These are phyloP conservation scores for Colletotrichum liriopes DNA, from an alignment of 2,329 filamentous ascomycete species.

Conservation along the genomic window DNA sequence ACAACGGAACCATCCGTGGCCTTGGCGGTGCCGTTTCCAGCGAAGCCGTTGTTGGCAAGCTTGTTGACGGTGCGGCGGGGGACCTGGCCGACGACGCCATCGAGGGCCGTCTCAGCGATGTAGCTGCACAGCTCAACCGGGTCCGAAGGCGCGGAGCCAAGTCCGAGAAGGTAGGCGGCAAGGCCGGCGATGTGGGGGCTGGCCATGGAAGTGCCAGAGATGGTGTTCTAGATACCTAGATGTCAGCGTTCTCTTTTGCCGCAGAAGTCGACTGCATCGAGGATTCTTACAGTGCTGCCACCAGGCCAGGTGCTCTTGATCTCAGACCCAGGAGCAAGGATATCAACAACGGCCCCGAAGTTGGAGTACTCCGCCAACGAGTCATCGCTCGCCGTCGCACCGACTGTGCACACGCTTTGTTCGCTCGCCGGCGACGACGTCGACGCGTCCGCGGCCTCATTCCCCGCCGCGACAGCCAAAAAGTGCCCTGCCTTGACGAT, in stretches of 20 bases:
- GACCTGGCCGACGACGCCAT: conserved; percentile 54
- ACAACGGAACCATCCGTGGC: conserved; percentile 8
- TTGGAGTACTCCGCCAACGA: conserved; percentile 66
- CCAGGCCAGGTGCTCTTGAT: conserved; percentile 66
- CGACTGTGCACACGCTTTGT: conserved; percentile 67
- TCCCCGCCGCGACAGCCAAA: conserved; percentile 71
- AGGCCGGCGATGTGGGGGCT: conserved; percentile 45
- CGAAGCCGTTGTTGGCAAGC: conserved; percentile 53
- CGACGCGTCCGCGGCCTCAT: conserved; percentile 61
- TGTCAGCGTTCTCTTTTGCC: not conserved
- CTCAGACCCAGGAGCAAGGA: conserved; percentile 65
- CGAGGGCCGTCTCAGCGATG: conserved; percentile 59
- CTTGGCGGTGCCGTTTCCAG: conserved; percentile 36
- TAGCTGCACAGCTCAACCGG: conserved; percentile 56
- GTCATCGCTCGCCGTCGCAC: conserved; percentile 60
- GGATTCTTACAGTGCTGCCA: conserved; percentile 52
- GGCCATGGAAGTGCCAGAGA: conserved; percentile 46
- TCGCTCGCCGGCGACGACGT: conserved; percentile 65
- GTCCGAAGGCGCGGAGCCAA: conserved; percentile 56
- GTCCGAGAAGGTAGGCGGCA: conserved; percentile 56
- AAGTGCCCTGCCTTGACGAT: conserved; percentile 65
- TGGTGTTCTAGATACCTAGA: conserved; percentile 20
- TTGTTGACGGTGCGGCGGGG: conserved; percentile 54
- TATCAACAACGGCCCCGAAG: conserved; percentile 64
- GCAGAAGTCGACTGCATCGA: not conserved